Evolutionary conservation across 805 yeast genomes (phyloP).

Genomic region (Saccharomycopsis fibuligera): DNA sequence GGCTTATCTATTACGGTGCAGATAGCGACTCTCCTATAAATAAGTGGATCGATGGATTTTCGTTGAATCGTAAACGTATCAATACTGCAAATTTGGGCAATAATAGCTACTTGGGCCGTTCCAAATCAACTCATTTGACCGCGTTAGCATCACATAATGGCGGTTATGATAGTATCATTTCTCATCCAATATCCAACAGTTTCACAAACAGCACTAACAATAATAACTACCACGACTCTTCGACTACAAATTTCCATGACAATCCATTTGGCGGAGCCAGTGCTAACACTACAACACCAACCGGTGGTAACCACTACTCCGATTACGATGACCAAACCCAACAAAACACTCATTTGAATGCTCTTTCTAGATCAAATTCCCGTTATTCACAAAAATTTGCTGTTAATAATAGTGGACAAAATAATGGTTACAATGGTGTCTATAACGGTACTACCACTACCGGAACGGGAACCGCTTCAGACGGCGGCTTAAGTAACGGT

Average conservation of each 20-base stretch:
- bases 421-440: neutral
- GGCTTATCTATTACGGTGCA: constrained; percentile 88
- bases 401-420: constrained; percentile 12
- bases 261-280: constrained; percentile 22
- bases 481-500: neutral
- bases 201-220: constrained; percentile 15
- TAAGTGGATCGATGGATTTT: constrained; percentile 77
- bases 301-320: constrained; percentile 22
- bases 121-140: constrained; percentile 10
- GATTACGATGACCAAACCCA: constrained; percentile 21
- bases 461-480: neutral
- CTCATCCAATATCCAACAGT: constrained; percentile 19
- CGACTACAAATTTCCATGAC: too few relatives aligned
- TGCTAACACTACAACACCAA: constrained; percentile 19
- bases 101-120: constrained; percentile 13
- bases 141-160: constrained; percentile 12
- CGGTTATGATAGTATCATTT: constrained; percentile 17
- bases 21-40: constrained; percentile 85
- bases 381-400: constrained; percentile 20
- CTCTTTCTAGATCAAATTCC: constrained; percentile 16
- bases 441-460: neutral
- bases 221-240: too few relatives aligned
- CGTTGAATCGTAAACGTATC: constrained; percentile 39
- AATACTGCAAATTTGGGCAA: constrained; percentile 2
- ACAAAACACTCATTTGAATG: constrained; percentile 19